Percentiles rank a stretch among this genome's conserved stretches.
These are phyloP conservation scores for Diplodia intermedia DNA, from an alignment of 2,329 filamentous ascomycete species.

Conservation along the genomic window DNA sequence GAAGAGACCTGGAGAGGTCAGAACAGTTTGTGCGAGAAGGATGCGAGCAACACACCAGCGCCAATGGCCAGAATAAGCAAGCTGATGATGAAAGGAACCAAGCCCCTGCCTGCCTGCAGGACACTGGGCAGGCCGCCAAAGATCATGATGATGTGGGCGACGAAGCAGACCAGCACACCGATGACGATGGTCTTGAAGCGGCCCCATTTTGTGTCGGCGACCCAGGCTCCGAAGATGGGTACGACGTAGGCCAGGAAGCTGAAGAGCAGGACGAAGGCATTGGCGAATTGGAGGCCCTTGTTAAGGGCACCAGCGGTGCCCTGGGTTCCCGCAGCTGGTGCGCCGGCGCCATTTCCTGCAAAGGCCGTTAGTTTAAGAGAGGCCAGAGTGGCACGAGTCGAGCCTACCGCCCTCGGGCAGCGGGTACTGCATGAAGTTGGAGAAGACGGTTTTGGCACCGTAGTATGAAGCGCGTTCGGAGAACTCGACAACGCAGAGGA, in stretches of 20 bases:
- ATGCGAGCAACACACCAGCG: constrained; percentile 39
- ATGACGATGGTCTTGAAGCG: constrained; percentile 50
- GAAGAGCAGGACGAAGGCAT: constrained; percentile 62
- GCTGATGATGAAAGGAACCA: constrained; percentile 51
- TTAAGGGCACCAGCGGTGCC: constrained; percentile 63
- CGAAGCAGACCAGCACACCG: constrained; percentile 50
- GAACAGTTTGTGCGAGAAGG: constrained; percentile 43
- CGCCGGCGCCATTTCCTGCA: constrained; percentile 39
- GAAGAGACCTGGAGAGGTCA: constrained; percentile 41
- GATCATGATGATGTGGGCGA: constrained; percentile 47
- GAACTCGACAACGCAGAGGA: constrained; percentile 66
- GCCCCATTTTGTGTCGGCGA: constrained; percentile 54
- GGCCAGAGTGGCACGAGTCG: neutral
- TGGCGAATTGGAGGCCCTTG: constrained; percentile 62
- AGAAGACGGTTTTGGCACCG: constrained; percentile 62
- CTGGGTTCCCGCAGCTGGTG: constrained; percentile 41
- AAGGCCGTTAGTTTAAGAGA: neutral
- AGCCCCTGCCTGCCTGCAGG: constrained; percentile 45
- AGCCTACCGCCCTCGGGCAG: constrained; percentile 54
- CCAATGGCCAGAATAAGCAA: constrained; percentile 50
- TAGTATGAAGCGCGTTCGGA: constrained; percentile 68
- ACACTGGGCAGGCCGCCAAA: constrained; percentile 52
- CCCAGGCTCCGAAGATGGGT: constrained; percentile 57
- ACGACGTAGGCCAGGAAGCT: constrained; percentile 64
- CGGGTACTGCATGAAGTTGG: constrained; percentile 68